Evolutionary conservation across 1,284 basidiomycete genomes (phyloP).

Genomic region (Malassezia sympodialis): DNA sequence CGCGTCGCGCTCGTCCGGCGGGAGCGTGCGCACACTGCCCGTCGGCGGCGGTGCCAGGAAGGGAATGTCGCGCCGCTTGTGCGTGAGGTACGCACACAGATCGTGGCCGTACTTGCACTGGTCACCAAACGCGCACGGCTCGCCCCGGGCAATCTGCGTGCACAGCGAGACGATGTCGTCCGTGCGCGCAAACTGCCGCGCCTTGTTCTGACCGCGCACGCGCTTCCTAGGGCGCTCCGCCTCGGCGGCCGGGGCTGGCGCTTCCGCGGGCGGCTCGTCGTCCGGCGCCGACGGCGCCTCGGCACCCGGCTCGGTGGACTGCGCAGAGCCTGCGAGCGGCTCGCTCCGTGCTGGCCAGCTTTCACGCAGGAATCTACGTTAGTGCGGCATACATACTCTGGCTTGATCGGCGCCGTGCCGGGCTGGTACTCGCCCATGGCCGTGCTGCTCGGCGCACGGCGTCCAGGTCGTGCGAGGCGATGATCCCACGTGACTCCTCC

Average conservation of each 20-base stretch:
- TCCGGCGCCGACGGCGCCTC: neutral
- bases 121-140: constrained; percentile 12
- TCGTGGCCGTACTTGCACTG: constrained; percentile 16
- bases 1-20: neutral
- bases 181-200: constrained; percentile 11
- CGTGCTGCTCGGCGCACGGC: neutral
- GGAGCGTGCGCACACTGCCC: neutral
- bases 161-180: constrained; percentile 11
- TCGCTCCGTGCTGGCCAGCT: constrained; percentile 12
- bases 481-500: neutral
- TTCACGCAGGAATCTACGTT: constrained; percentile 2
- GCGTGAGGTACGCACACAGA: constrained; percentile 12
- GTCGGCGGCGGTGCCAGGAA: neutral
- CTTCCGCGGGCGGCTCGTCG: neutral
- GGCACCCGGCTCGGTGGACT: neutral
- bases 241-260: neutral
- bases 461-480: neutral
- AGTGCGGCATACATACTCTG: constrained; percentile 3
- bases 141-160: constrained; percentile 4
- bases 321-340: constrained; percentile 1
- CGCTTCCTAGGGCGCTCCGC: constrained; percentile 9
- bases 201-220: constrained; percentile 18
- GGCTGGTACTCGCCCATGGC: constrained; percentile 7
- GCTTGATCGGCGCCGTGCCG: constrained; percentile 16
- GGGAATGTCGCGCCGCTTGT: constrained; percentile 9